Base-by-base conservation (phyloP, 345 rosid species). In the Euphorbia tirucalli region DNA sequence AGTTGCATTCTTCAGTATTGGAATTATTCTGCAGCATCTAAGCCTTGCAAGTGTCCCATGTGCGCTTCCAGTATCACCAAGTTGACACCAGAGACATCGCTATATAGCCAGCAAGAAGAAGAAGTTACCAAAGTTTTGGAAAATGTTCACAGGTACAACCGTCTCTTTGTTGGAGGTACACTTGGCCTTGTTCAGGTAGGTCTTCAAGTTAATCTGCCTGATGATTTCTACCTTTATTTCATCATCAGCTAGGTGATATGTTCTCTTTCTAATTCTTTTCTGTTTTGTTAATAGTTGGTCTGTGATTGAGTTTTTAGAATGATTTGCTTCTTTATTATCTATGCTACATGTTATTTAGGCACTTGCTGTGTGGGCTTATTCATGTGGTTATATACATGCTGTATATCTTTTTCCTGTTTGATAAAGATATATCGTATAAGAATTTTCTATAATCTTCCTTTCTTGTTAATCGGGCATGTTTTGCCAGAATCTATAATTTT, bases 41-140 rank as follows among this genome's bases (percentile, higher is more conserved):
- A 66, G 70, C 95, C 95, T 68, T 91, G 97, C 75, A 93, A 91
- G 84, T 93, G 97, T 71, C 98, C 98, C 30, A 85, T 90, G 97
- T 93, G 98, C 74, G 77, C 88, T 56, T 72, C 80, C 4, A 77
- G 78, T 46, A 91, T 93, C 41, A 79, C 78, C 57, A 86, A 75
- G 81, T 65, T 93, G 77, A 78, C 82, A 28, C 93, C 93, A 0
- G 88, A 84, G 74, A 73, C 86, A 25, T 84, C 89, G 1, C 70
- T 93, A 71, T 74, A 62, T 31, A 75, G 67, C 31, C 81, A 43
- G 61, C 84, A 77, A 56, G 83, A 86, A 13, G 83, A 80, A 31
- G 89, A 87, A 39, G 88, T 88, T 55, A 50, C 70, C 10, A 84
- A 88, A 75, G 85, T 93, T 76, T 78, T 93, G 35, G 81, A 67